Percentiles rank a stretch among this genome's conserved stretches.
Conservation (phyloP, 352 stramenopile genomes). For the Phytophthora rubi region DNA sequence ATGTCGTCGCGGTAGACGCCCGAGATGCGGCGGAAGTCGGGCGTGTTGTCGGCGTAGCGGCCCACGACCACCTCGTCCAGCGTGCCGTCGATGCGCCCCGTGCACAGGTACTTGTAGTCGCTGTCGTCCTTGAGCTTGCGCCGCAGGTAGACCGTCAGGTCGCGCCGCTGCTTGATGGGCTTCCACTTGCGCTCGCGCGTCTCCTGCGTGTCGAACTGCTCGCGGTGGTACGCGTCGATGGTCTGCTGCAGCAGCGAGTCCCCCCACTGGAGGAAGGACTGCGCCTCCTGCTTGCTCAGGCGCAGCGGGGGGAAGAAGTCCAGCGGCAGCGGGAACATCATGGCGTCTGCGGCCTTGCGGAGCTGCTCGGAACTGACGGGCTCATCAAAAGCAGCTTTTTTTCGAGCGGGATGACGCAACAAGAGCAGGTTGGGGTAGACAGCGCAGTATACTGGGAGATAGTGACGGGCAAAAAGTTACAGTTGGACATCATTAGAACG, state of each 20-base stretch:
- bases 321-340: constrained; percentile 64
- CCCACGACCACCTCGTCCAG: constrained; percentile 81
- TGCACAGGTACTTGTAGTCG: constrained; percentile 71
- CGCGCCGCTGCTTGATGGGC: constrained; percentile 63
- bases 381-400: constrained; percentile 15
- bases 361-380: constrained; percentile 22
- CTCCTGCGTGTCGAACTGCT: constrained; percentile 71
- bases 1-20: constrained; percentile 80
- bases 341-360: constrained; percentile 3
- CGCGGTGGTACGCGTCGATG: constrained; percentile 70
- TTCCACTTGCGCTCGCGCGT: constrained; percentile 75
- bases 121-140: constrained; percentile 52
- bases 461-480: neutral
- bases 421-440: constrained; percentile 8
- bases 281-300: constrained; percentile 51
- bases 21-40: constrained; percentile 71
- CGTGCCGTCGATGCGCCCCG: constrained; percentile 68
- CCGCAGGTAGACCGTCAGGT: constrained; percentile 66
- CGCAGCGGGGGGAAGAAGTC: constrained; percentile 68
- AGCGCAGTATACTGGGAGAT: neutral
- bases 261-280: constrained; percentile 71
- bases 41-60: constrained; percentile 76
- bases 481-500: constrained; percentile 3
- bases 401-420: neutral
- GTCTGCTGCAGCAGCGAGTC: constrained; percentile 68